These are phyloP conservation scores for Saccharomycopsis vini DNA, from an alignment of 805 yeast genomes.

Conservation along the genomic window DNA sequence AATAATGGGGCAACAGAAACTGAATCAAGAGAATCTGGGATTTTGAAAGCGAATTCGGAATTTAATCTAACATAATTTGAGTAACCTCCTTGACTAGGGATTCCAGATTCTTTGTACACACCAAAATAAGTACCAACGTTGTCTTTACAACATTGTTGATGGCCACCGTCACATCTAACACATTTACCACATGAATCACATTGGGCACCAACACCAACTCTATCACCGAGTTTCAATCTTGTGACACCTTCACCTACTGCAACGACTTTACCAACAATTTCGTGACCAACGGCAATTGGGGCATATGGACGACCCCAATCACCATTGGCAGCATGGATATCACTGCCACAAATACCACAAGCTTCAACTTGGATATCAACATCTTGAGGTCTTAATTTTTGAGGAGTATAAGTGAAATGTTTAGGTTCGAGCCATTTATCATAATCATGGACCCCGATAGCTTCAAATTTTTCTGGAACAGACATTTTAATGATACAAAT, in stretches of 20 bases:
- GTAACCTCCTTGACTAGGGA: conserved; percentile 47
- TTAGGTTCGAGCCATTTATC: conserved; percentile 28
- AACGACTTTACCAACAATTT: conserved; percentile 25
- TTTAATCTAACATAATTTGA: conserved; percentile 38
- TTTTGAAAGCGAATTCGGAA: conserved; percentile 37
- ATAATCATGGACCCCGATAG: conserved; percentile 28
- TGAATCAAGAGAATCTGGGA: conserved; percentile 38
- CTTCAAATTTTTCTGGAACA: conserved; percentile 25
- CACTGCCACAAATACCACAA: conserved; percentile 65
- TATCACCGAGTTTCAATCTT: conserved; percentile 31
- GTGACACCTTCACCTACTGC: conserved; percentile 27
- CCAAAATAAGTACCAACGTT: conserved; percentile 30
- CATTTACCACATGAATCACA: conserved; percentile 53
- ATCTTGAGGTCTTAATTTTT: conserved; percentile 31
- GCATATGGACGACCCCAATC: conserved; percentile 26
- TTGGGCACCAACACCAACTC: conserved; percentile 40
- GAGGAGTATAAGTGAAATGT: conserved; percentile 27
- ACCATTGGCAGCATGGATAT: conserved; percentile 23
- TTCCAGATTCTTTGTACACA: conserved; percentile 28
- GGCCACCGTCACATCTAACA: conserved; percentile 42
- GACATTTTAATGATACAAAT: no score
- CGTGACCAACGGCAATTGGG: conserved; percentile 26
- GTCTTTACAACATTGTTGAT: conserved; percentile 39
- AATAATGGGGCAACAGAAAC: conserved; percentile 42
- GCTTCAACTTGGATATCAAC: conserved; percentile 50